Conservation (phyloP, 2,329 filamentous ascomycete genomes). For the Hymenoscyphus fraxineus region DNA sequence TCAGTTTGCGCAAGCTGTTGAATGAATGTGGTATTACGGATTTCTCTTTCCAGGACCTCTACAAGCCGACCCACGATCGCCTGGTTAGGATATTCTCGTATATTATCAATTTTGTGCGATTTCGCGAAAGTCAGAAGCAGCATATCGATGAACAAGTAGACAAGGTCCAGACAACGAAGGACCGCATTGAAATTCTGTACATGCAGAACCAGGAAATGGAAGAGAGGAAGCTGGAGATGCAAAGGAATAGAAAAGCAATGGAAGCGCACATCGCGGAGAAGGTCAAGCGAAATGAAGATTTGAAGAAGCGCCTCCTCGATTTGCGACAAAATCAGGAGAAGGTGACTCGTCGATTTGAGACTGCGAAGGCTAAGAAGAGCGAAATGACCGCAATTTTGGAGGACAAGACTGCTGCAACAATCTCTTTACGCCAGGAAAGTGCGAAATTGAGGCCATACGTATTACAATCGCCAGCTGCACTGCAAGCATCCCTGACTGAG, state of each 20-base stretch:
- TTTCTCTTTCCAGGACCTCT: slow-evolving; percentile 89
- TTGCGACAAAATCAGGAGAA: slow-evolving; percentile 77
- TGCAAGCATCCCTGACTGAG: slow-evolving; percentile 79
- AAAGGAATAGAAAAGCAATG: slow-evolving; percentile 72
- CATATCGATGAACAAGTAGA: slow-evolving; percentile 94
- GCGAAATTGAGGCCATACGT: slow-evolving; percentile 89
- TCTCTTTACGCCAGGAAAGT: slow-evolving; percentile 77
- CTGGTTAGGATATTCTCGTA: slow-evolving; percentile 95
- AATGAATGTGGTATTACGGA: slow-evolving; percentile 88
- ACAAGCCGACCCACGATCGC: slow-evolving; percentile 83
- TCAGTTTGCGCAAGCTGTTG: slow-evolving; percentile 74
- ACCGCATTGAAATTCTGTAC: slow-evolving; percentile 81
- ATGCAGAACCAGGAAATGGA: slow-evolving; percentile 85
- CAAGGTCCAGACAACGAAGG: slow-evolving; percentile 80
- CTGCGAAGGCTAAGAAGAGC: slow-evolving; percentile 74
- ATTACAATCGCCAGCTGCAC: slow-evolving; percentile 76
- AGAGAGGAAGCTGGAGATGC: slow-evolving; percentile 73
- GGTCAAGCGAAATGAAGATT: slow-evolving; percentile 77
- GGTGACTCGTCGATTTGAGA: slow-evolving; percentile 77
- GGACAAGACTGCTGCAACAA: slow-evolving; percentile 64
- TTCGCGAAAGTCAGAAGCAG: slow-evolving; percentile 85
- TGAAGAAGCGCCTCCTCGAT: slow-evolving; percentile 78
- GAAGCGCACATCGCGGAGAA: slow-evolving; percentile 82
- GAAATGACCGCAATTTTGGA: slow-evolving; percentile 70
- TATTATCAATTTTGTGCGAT: slow-evolving; percentile 97